Conservation (phyloP, 768 basidiomycete genomes). For the Xerocomus brunneocitrinus region DNA sequence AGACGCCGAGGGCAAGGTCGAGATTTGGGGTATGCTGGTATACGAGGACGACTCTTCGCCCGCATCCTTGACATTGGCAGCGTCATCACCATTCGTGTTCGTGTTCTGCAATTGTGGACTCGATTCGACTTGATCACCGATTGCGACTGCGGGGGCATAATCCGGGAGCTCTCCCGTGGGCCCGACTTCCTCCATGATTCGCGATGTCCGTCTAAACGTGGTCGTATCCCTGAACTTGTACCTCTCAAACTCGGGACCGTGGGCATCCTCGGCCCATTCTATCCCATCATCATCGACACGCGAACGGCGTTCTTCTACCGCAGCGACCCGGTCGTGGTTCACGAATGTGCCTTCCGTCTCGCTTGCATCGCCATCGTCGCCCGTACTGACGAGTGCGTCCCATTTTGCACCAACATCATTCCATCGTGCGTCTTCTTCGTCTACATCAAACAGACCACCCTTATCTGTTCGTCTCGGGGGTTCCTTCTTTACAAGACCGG, state of each 20-base stretch:
- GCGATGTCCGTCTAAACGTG: conserved; percentile 18
- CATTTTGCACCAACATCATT: conserved; percentile 51
- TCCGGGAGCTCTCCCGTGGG: conserved; percentile 41
- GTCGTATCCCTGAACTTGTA: conserved; percentile 15
- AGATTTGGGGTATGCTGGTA: conserved; percentile 4
- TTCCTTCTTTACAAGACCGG: conserved; percentile 54
- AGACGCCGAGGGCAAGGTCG: conserved; percentile 1
- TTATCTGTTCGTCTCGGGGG: conserved; percentile 10
- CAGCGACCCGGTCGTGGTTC: background rate
- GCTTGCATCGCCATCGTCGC: conserved; percentile 23
- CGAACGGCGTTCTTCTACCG: background rate
- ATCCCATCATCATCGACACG: conserved; percentile 35
- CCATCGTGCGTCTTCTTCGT: conserved; percentile 38
- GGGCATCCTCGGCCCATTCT: conserved; percentile 50
- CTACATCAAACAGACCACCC: conserved; percentile 14
- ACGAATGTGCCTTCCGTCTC: conserved; percentile 8
- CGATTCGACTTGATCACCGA: background rate
- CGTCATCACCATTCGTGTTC: background rate
- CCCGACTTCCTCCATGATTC: conserved; percentile 36
- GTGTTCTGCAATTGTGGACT: background rate
- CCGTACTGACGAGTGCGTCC: conserved; percentile 42
- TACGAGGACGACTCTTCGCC: conserved; percentile 3
- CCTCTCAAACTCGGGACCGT: conserved; percentile 30
- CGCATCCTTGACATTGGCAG: conserved; percentile 1
- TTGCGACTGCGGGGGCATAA: conserved; percentile 16